Evolutionary conservation across 108 stramenopile species (phyloP), one percentile per base, ranked within the genome.

Genomic region (Nannochloropsis salina): DNA sequence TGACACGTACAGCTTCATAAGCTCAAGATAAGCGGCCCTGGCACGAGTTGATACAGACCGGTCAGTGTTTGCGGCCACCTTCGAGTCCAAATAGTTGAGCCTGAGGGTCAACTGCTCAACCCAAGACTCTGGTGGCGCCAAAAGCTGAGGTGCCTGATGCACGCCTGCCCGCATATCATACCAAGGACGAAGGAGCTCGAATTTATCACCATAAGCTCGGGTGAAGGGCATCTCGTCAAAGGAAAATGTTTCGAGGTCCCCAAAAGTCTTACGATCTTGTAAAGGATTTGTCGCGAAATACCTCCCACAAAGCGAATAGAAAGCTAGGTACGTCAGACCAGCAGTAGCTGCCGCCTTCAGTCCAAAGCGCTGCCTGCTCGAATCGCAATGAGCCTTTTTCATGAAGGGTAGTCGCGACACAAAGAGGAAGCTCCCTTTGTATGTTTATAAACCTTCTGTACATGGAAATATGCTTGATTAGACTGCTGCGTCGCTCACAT

Each of bases 21-120:
- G 2, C 61, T 74, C 61, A 74, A 74, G 61, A 74, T 74, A 74
- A n/a, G 61, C 61, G n/a, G 61, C 61, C n/a, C 61, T 74, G 61
- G 61, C 2, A 2, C 61, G 61, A 15, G n/a, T n/a, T 15, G 61
- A 74, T 74, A n/a, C 20, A 2, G 61, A 8, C 15, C 61, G 61
- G 61, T 74, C 61, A 74, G 15, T n/a, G 61, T 74, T n/a, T n/a
- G 20, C 8, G n/a, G 61, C n/a, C n/a, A n/a, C n/a, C 61, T n/a
- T 74, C n/a, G 61, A n/a, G 61, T 74, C 61, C 61, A 74, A 74
- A 15, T n/a, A 3, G 15, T 74, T 15, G 20, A 74, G n/a, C 61
- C 61, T 74, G 20, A n/a, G n/a, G n/a, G 6, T 74, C 61, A 74
- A 6, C 61, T n/a, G 61, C 61, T 15, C 61, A 74, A 74, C 0